Conservation (phyloP, 1,139 yeast species). For the Protomyces lactucae-debilis region DNA sequence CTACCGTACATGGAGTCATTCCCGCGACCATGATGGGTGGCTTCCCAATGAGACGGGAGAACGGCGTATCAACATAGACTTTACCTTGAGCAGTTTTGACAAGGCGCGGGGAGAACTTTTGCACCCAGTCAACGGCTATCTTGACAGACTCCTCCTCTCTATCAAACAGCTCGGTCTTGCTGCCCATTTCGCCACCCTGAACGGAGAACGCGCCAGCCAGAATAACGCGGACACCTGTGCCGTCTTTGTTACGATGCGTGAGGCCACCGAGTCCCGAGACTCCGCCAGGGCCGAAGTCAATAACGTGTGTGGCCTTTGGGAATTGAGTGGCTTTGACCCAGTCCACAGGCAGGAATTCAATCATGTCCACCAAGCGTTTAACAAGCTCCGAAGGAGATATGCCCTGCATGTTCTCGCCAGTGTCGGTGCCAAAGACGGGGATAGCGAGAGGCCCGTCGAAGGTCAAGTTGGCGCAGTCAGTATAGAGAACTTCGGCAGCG, state of each 20-base stretch:
- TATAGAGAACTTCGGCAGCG: slow-evolving; percentile 61
- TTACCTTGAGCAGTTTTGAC: slow-evolving; percentile 62
- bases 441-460: slow-evolving; percentile 55
- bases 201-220: slow-evolving; percentile 87
- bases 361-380: slow-evolving; percentile 68
- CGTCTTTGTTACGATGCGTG: slow-evolving; percentile 96
- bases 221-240: slow-evolving; percentile 93
- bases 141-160: slow-evolving; percentile 59
- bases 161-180: slow-evolving; percentile 90
- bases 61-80: slow-evolving; percentile 80
- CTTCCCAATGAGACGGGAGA: slow-evolving; percentile 84
- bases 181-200: slow-evolving; percentile 79
- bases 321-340: slow-evolving; percentile 90
- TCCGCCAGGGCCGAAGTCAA: slow-evolving; percentile 99
- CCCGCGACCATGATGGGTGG: slow-evolving; percentile 98
- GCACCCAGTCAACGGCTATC: slow-evolving; percentile 87
- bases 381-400: slow-evolving; percentile 42
- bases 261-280: slow-evolving; percentile 92
- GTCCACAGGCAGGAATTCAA: slow-evolving; percentile 82
- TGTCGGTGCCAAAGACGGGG: slow-evolving; percentile 88
- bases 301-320: slow-evolving; percentile 66
- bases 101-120: slow-evolving; percentile 80
- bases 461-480: slow-evolving; percentile 54
- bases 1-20: slow-evolving; percentile 97
- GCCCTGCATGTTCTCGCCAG: slow-evolving; percentile 70